phyloP scores from a whole-genome alignment of 2,329 filamentous ascomycete genomes.

The Aspergillus sp. region DNA sequence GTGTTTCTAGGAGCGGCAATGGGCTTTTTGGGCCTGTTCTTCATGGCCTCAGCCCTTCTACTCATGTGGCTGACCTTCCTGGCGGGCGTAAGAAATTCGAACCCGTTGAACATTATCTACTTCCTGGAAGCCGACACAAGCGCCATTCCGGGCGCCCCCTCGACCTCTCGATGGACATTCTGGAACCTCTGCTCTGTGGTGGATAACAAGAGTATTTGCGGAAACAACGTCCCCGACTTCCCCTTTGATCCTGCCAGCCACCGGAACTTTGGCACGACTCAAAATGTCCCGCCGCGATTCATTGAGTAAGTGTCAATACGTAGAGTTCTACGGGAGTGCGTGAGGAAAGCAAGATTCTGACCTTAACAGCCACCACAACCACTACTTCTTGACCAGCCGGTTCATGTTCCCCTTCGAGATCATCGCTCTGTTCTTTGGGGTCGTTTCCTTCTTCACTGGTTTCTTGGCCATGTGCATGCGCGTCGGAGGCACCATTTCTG shows the following conservation, averaged over 20 bases:
- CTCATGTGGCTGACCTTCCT: constrained; percentile 60
- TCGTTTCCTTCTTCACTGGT: constrained; percentile 39
- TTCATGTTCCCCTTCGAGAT: constrained; percentile 92
- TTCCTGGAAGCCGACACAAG: constrained; percentile 75
- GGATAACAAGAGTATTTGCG: constrained; percentile 55
- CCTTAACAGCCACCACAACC: constrained; percentile 40
- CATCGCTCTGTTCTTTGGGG: constrained; percentile 69
- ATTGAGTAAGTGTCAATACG: constrained; percentile 37
- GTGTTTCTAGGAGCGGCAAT: constrained; percentile 44
- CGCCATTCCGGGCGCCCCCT: constrained; percentile 60
- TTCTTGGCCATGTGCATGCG: constrained; percentile 45
- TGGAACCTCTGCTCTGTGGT: constrained; percentile 69
- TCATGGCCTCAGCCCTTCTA: constrained; percentile 54
- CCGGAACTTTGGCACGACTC: constrained; percentile 51
- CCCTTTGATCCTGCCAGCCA: constrained; percentile 54
- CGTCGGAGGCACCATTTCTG: constrained; percentile 44
- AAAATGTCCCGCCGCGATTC: constrained; percentile 47
- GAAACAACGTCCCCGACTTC: constrained; percentile 52
- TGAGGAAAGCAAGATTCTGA: not conserved
- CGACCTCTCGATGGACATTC: constrained; percentile 76
- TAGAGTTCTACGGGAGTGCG: constrained; percentile 5
- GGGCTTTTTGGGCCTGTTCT: constrained; percentile 50
- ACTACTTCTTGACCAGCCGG: constrained; percentile 76
- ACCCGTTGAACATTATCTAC: constrained; percentile 65
- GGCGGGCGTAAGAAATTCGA: constrained; percentile 47